phyloP scores from a whole-genome alignment of 305 asterid genomes.

The Petunia hybrid region DNA sequence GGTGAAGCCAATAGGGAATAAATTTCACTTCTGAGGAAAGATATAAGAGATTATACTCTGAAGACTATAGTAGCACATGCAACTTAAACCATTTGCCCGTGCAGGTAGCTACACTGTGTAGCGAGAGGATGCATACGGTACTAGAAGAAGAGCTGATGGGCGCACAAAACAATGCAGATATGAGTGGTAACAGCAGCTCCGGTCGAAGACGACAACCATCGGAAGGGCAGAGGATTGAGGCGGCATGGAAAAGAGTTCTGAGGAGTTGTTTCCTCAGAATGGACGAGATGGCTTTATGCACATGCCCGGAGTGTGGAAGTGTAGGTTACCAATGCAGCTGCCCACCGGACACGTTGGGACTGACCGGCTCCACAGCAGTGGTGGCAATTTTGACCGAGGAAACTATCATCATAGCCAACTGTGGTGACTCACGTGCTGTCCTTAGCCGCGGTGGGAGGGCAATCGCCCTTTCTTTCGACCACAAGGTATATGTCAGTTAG shows the following conservation, averaged over 20 bases:
- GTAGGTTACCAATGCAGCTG: constrained; percentile 43
- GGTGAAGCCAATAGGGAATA: background rate
- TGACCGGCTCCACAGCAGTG: constrained; percentile 60
- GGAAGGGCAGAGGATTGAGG: constrained; percentile 36
- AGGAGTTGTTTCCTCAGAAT: constrained; percentile 43
- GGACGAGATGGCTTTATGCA: constrained; percentile 43
- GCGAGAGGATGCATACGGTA: constrained; percentile 49
- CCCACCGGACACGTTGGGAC: constrained; percentile 10
- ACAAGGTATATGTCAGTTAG: constrained; percentile 50
- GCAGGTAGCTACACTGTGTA: constrained; percentile 56
- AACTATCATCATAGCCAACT: constrained; percentile 54
- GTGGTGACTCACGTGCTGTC: constrained; percentile 76
- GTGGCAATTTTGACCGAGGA: constrained; percentile 48
- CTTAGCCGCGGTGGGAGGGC: constrained; percentile 47
- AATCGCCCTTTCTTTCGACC: constrained; percentile 61
- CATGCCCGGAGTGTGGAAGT: constrained; percentile 43
- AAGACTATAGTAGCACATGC: background rate
- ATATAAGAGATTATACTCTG: background rate
- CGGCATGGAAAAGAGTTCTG: constrained; percentile 46
- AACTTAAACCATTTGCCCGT: background rate
- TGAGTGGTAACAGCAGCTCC: constrained; percentile 19
- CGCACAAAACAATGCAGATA: background rate
- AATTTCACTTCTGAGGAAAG: background rate
- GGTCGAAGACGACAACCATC: background rate
- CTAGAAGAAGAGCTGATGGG: constrained; percentile 51